These are phyloP conservation scores for Kewa caespitosa DNA, from an alignment of 179 eudicot species.

Conservation along the genomic window DNA sequence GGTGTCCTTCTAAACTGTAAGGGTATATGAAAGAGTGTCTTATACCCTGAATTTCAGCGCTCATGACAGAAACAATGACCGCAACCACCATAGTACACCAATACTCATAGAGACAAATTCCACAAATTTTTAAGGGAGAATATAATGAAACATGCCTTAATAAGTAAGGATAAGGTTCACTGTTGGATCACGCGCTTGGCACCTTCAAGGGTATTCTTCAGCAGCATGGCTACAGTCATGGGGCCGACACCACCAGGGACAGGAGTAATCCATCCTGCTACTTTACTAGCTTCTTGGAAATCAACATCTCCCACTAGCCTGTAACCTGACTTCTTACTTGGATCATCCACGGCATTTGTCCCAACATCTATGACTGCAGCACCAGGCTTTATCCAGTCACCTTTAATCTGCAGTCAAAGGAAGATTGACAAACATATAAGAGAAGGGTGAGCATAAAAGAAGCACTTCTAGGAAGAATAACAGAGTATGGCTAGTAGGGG, in stretches of 20 bases:
- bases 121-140: constrained; percentile 12
- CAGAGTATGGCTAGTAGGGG: neutral
- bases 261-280: constrained; percentile 87
- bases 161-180: constrained; percentile 19
- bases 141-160: constrained; percentile 31
- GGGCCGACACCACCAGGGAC: constrained; percentile 99
- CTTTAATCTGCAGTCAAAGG: constrained; percentile 61
- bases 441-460: neutral
- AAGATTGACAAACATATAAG: neutral
- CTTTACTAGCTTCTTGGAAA: constrained; percentile 71
- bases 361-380: constrained; percentile 95
- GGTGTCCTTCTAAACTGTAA: neutral
- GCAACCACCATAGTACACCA: too few species aligned
- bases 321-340: constrained; percentile 74
- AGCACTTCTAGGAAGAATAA: neutral
- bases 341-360: constrained; percentile 84
- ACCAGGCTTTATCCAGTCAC: constrained; percentile 94
- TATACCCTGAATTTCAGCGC: neutral
- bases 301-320: constrained; percentile 92
- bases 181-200: constrained; percentile 66
- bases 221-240: constrained; percentile 83
- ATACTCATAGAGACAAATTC: constrained; percentile 10
- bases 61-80: constrained; percentile 3
- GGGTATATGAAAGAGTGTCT: neutral
- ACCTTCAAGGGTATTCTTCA: constrained; percentile 73